These are phyloP conservation scores for Fusarium robinianum DNA, from an alignment of 2,329 filamentous ascomycete species.

Conservation along the genomic window DNA sequence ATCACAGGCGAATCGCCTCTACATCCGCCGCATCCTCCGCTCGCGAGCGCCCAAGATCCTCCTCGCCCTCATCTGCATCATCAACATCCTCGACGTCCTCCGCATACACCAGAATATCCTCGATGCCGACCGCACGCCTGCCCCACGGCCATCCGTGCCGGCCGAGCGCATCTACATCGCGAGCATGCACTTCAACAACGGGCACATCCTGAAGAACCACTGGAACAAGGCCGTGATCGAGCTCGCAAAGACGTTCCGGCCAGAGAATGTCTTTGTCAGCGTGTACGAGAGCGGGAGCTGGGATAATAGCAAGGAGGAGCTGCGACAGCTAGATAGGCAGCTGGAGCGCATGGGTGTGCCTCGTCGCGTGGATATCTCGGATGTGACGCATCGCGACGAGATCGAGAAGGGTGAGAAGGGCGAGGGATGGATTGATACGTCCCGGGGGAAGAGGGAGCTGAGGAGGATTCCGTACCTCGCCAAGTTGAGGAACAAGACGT, in stretches of 20 bases:
- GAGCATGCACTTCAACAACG: conserved; percentile 71
- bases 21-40: conserved; percentile 46
- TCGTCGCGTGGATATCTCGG: conserved; percentile 60
- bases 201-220: conserved; percentile 59
- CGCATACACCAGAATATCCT: conserved; percentile 44
- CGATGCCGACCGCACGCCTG: conserved; percentile 33
- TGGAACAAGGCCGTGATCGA: conserved; percentile 66
- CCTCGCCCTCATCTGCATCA: conserved; percentile 42
- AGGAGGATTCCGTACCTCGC: conserved; percentile 72
- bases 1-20: conserved; percentile 40
- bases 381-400: conserved; percentile 62
- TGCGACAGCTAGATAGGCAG: conserved; percentile 59
- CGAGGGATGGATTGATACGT: conserved; percentile 68
- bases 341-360: conserved; percentile 58
- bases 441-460: conserved; percentile 56
- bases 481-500: conserved; percentile 64
- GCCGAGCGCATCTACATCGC: conserved; percentile 65
- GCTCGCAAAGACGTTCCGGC: conserved; percentile 60
- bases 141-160: conserved; percentile 35
- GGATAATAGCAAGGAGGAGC: conserved; percentile 67
- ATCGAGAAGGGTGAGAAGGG: conserved; percentile 49
- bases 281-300: conserved; percentile 71
- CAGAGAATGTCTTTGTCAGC: conserved; percentile 68
- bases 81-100: conserved; percentile 47
- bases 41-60: conserved; percentile 42